These are phyloP conservation scores for Scheffersomyces spartinae DNA, from an alignment of 805 yeast genomes.

Conservation along the genomic window DNA sequence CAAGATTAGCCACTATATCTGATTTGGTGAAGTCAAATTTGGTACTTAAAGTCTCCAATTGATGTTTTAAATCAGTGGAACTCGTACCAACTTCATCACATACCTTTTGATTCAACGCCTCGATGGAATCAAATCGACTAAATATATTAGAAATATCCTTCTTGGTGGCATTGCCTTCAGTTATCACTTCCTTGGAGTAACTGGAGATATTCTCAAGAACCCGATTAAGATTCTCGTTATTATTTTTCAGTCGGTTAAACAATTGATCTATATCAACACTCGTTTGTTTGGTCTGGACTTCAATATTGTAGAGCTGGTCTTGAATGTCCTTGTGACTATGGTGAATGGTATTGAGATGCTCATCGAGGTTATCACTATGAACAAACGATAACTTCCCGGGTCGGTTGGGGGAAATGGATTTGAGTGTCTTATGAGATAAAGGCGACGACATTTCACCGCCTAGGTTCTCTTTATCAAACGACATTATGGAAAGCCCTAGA, in stretches of 20 bases:
- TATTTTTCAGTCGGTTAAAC: constrained; percentile 27
- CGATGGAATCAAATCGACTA: no score
- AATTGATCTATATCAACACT: constrained; percentile 23
- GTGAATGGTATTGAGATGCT: constrained; percentile 20
- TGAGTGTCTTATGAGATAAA: no score
- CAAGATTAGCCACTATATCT: no score
- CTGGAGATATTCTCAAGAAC: constrained; percentile 20
- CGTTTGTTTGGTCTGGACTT: constrained; percentile 23
- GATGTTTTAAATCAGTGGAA: no score
- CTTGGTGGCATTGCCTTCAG: constrained; percentile 25
- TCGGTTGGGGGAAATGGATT: constrained; percentile 18
- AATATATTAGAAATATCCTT: constrained; percentile 15
- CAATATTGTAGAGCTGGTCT: constrained; percentile 17
- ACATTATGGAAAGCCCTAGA: no score
- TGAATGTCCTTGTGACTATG: constrained; percentile 14
- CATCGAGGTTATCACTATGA: constrained; percentile 22
- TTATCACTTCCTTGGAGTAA: constrained; percentile 22
- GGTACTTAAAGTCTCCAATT: no score
- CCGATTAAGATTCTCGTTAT: constrained; percentile 24
- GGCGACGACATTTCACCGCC: no score
- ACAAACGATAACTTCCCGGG: constrained; percentile 18
- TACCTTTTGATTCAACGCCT: no score
- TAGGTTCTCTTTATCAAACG: no score
- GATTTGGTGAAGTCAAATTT: no score
- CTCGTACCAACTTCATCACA: no score